These are phyloP conservation scores for Tolypocladium inflatum DNA, from an alignment of 2,329 filamentous ascomycete genomes.

Conservation along the genomic window DNA sequence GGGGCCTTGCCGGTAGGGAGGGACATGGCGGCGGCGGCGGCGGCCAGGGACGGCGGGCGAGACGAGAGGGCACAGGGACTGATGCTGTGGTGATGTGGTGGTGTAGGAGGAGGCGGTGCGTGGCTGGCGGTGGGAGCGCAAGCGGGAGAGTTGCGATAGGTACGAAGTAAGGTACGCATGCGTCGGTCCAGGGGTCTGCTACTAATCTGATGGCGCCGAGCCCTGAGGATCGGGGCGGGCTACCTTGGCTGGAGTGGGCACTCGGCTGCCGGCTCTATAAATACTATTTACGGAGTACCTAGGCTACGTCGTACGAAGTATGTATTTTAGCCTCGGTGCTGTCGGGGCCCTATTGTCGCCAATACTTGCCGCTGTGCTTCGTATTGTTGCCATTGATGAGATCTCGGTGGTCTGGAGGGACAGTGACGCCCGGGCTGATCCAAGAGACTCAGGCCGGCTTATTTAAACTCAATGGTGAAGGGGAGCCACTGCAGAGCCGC, in stretches of 20 bases:
- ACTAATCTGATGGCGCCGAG: background rate
- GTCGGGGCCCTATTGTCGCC: background rate
- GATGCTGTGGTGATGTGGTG: background rate
- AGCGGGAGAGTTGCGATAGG: background rate
- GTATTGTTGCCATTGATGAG: no score
- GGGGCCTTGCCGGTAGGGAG: constrained; percentile 25
- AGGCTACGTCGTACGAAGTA: no score
- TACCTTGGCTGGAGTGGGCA: background rate
- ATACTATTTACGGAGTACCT: background rate
- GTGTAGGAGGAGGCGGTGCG: background rate
- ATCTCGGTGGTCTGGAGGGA: background rate
- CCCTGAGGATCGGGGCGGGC: background rate
- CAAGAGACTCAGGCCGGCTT: background rate
- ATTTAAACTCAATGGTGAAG: background rate
- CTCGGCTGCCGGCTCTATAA: background rate
- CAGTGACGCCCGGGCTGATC: background rate
- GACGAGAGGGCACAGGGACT: background rate
- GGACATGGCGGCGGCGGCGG: constrained; percentile 21
- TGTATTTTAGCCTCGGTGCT: background rate
- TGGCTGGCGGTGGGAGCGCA: background rate
- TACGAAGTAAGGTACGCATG: no score
- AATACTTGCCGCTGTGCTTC: background rate
- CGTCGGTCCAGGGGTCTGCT: background rate
- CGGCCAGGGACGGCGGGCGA: background rate
- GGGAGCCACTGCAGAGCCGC: background rate